A percentile compares a stretch with the other conserved stretches of the same genome.
Conservation (phyloP, 1,284 basidiomycete species). For the Cutaneotrichosporon dermatis region DNA sequence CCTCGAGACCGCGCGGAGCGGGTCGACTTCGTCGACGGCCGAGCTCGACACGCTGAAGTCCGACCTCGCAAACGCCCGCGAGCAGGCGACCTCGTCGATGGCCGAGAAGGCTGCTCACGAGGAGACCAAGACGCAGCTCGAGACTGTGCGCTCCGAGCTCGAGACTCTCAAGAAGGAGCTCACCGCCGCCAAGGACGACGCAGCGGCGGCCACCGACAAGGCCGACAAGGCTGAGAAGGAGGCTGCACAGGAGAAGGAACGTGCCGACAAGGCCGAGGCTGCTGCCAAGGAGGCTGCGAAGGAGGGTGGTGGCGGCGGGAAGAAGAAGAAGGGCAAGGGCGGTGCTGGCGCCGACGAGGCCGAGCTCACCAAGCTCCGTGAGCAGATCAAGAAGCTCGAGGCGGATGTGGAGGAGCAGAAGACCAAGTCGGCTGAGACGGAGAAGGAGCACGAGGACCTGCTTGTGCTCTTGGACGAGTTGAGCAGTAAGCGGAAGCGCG, state of each 20-base stretch:
- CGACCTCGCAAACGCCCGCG: constrained; percentile 27
- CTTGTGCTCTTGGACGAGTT: constrained; percentile 91
- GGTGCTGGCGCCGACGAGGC: constrained; percentile 10
- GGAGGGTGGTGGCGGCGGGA: constrained; percentile 8
- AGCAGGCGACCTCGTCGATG: constrained; percentile 21
- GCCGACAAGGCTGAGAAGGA: constrained; percentile 15
- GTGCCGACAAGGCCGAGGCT: constrained; percentile 15
- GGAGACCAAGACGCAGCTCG: constrained; percentile 29
- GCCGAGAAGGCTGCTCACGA: constrained; percentile 23
- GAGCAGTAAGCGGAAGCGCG: constrained; percentile 71
- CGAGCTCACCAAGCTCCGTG: constrained; percentile 21
- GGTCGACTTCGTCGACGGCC: constrained; percentile 11
- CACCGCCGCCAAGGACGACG: constrained; percentile 1
- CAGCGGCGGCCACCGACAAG: constrained; percentile 14
- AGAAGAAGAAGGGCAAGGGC: constrained; percentile 20
- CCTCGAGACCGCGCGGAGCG: constrained; percentile 12
- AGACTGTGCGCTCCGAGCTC: constrained; percentile 28
- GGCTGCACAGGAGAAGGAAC: constrained; percentile 10
- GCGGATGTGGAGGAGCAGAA: constrained; percentile 57
- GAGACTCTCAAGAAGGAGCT: constrained; percentile 20
- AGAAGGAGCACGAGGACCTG: constrained; percentile 92
- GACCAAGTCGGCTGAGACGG: constrained; percentile 67
- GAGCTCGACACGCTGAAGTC: constrained; percentile 32
- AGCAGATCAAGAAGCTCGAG: constrained; percentile 18
- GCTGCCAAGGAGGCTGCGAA: neutral